Evolutionary conservation across 2,329 filamentous ascomycete genomes (phyloP).

Genomic region (Helicocarpus griseus): DNA sequence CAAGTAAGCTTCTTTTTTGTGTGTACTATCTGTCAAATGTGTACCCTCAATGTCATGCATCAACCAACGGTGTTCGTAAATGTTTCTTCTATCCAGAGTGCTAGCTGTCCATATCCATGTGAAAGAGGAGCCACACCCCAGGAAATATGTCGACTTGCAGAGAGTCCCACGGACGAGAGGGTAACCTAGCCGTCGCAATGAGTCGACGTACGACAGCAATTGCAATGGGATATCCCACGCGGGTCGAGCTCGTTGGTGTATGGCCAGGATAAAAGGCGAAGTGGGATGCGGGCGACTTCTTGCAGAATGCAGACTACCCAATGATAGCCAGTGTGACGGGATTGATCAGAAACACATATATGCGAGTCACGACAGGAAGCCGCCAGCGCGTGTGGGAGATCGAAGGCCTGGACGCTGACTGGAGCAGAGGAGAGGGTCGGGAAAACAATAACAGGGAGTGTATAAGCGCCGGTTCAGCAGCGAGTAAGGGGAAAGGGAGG

Average conservation of each 20-base stretch:
- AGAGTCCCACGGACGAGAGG: not conserved
- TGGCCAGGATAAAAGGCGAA: not conserved
- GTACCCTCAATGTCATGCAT: not conserved
- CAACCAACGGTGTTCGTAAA: not conserved
- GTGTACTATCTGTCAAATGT: not conserved
- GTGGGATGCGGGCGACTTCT: not conserved
- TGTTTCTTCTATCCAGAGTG: not conserved
- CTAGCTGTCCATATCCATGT: slow-evolving; percentile 2
- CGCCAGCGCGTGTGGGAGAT: not conserved
- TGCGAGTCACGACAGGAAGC: slow-evolving; percentile 1
- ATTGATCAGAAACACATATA: slow-evolving; percentile 2
- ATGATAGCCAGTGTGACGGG: not conserved
- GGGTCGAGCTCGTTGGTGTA: not conserved
- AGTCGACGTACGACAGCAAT: not conserved
- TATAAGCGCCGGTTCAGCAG: slow-evolving; percentile 2
- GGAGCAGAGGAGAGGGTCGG: not conserved
- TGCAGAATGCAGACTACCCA: not conserved
- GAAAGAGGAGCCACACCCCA: not conserved
- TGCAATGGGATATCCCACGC: not conserved
- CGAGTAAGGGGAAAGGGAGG: not conserved
- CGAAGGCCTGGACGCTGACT: not conserved
- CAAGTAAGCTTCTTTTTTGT: not conserved
- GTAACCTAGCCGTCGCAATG: not conserved
- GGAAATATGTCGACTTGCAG: not conserved
- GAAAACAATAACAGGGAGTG: not conserved